Evolutionary conservation across 805 yeast genomes (phyloP), one percentile per base, ranked within the genome.

Genomic region (Saccharomyces paradoxus): DNA sequence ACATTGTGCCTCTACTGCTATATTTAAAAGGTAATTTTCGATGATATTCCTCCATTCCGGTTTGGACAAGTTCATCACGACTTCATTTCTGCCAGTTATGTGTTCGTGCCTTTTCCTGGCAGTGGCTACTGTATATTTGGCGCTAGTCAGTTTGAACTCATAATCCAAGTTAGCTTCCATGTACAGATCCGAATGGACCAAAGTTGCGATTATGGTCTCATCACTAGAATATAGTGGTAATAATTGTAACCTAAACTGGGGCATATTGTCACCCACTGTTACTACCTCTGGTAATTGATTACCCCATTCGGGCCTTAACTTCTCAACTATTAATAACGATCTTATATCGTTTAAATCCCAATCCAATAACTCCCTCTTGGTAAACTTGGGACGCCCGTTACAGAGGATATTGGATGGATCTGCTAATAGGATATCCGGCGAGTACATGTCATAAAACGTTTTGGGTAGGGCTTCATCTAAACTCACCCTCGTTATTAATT

Each of bases 41-140:
- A 84, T 81, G 24, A 85, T 76, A 61, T 83, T 81, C 57, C 89
- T 71, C 87, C 89, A 84, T 63, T 84, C 86, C 30, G 77, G 74
- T 54, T 76, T 72, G 9, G 76, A 67, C 17, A 78, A 62, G 4
- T 58, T 56, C 60, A 68, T 55, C 3, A 62, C 54, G 10, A 54
- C 50, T 44, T 57, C 60, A 32, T 47, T 41, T 12, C 21, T 22
- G 12, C 56, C 60, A 14, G 56, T 57, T 26, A 54, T 50, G 32
- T 56, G 56, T 24, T 67, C 68, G 56, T 78, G 81, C 54, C 82
- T 67, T 48, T 67, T 58, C 58, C 81, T 71, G 4, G 84, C 83
- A n/a, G 81, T 76, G 53, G 71, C 69, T 14, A 84, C 78, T 1
- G 86, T 81, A 62, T 77, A 81, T 53, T 67, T 69, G 0, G 89